These are phyloP conservation scores for Eimeria maxima DNA, from an alignment of 169 alveolate genomes.

Conservation along the genomic window DNA sequence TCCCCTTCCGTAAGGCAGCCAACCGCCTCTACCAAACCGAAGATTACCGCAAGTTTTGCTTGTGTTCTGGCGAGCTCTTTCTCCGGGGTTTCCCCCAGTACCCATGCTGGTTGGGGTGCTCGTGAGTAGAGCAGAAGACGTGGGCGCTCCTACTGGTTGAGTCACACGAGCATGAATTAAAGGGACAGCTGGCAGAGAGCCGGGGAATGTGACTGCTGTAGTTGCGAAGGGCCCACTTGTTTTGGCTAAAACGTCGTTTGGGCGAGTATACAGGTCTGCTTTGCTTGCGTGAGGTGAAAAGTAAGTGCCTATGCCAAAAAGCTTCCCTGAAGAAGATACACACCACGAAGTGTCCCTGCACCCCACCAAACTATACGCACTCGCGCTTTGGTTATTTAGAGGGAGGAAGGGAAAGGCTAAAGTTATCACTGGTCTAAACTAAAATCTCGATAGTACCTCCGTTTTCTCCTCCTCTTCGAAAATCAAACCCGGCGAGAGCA, in stretches of 20 bases:
- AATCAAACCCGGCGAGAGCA: constrained; percentile 79
- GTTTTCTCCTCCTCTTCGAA: constrained; percentile 84
- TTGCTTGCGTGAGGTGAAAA: constrained; percentile 82
- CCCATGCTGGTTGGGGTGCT: constrained; percentile 20
- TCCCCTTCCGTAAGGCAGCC: constrained; percentile 43
- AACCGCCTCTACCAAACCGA: constrained; percentile 33
- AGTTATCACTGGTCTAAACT: not conserved
- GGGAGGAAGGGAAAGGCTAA: not conserved
- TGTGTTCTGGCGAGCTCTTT: not conserved
- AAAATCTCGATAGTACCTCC: constrained; percentile 65
- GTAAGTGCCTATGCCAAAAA: constrained; percentile 83
- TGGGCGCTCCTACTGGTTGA: not conserved
- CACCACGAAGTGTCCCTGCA: not conserved
- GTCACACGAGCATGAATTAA: constrained; percentile 18
- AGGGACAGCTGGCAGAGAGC: constrained; percentile 48
- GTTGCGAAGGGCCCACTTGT: constrained; percentile 27
- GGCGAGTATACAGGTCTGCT: constrained; percentile 83
- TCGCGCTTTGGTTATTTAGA: not conserved
- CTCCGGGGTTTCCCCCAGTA: constrained; percentile 11
- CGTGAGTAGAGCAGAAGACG: constrained; percentile 3
- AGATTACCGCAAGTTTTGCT: not conserved
- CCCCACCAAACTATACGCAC: not conserved
- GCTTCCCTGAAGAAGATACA: constrained; percentile 54
- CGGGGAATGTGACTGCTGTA: constrained; percentile 45
- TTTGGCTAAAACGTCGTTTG: constrained; percentile 10